Base-by-base conservation (phyloP, 345 rosid species). In the Gossypium australe region DNA sequence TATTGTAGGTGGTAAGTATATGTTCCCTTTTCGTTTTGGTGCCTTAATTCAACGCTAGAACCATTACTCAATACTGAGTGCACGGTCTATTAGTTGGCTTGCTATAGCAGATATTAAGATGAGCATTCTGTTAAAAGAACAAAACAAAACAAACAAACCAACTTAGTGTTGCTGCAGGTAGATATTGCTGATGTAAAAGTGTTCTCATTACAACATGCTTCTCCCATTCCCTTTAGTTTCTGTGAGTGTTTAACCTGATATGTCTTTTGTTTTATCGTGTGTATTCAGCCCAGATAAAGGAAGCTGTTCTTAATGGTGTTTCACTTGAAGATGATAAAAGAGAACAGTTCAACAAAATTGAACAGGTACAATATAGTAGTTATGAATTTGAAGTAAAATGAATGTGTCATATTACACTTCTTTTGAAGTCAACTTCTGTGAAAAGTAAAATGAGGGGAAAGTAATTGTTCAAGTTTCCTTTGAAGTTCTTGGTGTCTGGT, bases 251-350 rank as follows among this genome's bases (percentile, higher is more conserved):
- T 71, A 43, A 48, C 45, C 49, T 59, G 66, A 77, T 79, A 34
- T 78, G 59, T 47, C 22, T 14, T 72, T 68, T 41, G 10, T 69
- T 47, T 18, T 22, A 73, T 72, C 74, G 18, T 82, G 66, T 63
- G 11, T 75, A 65, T 74, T 43, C 94, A 92, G 93, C 79, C 14
- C 88, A 84, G 85, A 85, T 92, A 70, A 92, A 88, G 89, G 90
- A 91, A 71, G 98, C 98, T 43, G 86, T 94, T 82, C 98, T 92
- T 47, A 87, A 68, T 72, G 98, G 97, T 85, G 94, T 94, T 77
- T 86, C 97, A 75, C 92, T 94, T 77, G 94, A 92, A 74, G 97
- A 91, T 68, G 94, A 83, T 59, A 87, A 94, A 85, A 87, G 94
- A 81, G 93, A 87, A 44, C 83, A 90, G 75, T 94, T 94, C 72